Percentiles rank a stretch among this genome's conserved stretches.
phyloP scores from a whole-genome alignment of 2,329 filamentous ascomycete species.

The Tolypocladium pustulatum region DNA sequence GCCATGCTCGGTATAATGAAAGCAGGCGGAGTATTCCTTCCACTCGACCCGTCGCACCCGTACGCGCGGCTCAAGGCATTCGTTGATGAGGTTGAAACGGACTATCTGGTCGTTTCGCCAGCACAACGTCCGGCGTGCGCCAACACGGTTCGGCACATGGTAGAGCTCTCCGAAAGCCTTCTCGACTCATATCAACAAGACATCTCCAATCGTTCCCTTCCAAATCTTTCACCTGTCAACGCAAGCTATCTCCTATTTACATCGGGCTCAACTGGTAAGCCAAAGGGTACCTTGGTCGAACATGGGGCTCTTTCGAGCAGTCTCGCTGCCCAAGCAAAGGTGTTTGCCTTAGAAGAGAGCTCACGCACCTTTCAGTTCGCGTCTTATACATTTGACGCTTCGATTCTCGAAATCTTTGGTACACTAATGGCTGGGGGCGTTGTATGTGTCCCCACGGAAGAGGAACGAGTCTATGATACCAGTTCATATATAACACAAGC shows the following conservation, averaged over 20 bases:
- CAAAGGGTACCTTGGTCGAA: not conserved
- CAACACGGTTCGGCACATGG: not conserved
- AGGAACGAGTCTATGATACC: not conserved
- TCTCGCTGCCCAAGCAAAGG: not conserved
- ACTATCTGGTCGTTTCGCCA: not conserved
- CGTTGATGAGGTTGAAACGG: not conserved
- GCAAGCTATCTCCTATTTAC: not conserved
- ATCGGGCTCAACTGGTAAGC: not conserved
- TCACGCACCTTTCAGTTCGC: not conserved
- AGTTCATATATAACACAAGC: not conserved
- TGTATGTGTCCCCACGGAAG: not conserved
- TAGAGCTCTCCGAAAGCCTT: not conserved
- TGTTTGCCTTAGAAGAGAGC: not conserved
- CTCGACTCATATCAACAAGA: not conserved
- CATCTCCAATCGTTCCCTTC: not conserved
- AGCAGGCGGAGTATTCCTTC: not conserved
- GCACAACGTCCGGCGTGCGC: not conserved
- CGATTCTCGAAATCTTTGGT: not conserved
- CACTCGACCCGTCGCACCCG: not conserved
- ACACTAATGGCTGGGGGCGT: not conserved
- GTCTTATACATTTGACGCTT: not conserved
- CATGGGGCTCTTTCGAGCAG: not conserved
- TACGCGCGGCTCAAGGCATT: not conserved
- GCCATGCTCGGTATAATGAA: not conserved
- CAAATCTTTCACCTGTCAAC: not conserved